These are phyloP conservation scores for Phyllostachys edulis DNA, from an alignment of 176 grass and related monocot species.

Conservation along the genomic window DNA sequence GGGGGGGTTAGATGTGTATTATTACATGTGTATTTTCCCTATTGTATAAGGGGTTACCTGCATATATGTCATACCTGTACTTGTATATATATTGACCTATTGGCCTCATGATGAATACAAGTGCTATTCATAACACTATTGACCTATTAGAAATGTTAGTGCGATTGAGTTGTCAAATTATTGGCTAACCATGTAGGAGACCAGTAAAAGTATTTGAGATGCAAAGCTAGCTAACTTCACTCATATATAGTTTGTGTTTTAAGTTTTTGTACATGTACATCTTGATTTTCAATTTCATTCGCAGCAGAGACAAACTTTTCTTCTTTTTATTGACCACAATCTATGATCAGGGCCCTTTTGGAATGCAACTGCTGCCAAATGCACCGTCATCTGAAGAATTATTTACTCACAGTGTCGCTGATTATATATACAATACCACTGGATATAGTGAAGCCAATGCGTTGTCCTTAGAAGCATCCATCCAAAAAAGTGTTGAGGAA, in stretches of 20 bases:
- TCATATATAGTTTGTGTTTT: background rate
- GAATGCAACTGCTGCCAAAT: conserved; percentile 69
- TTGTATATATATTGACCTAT: too few relatives aligned
- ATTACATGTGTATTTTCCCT: too few relatives aligned
- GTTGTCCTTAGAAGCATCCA: conserved; percentile 83
- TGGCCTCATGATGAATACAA: too few relatives aligned
- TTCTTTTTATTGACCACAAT: conserved; percentile 15
- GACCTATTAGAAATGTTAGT: conserved; percentile 12
- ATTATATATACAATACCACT: conserved; percentile 67
- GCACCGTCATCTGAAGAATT: conserved; percentile 46
- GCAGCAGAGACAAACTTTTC: background rate
- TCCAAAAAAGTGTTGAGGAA: conserved; percentile 80
- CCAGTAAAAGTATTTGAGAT: conserved; percentile 7
- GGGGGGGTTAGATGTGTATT: too few relatives aligned
- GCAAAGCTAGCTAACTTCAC: conserved; percentile 9
- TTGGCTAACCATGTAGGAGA: conserved; percentile 7
- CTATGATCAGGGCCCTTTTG: conserved; percentile 71
- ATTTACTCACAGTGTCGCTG: conserved; percentile 45
- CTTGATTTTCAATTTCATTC: background rate
- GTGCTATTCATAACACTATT: background rate
- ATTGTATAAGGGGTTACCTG: too few relatives aligned
- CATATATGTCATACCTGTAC: too few relatives aligned
- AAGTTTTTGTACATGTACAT: background rate
- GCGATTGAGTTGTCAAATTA: conserved; percentile 1
- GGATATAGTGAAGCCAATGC: conserved; percentile 62